phyloP scores from a whole-genome alignment of 2,329 filamentous ascomycete species.

The Monosporascus sp. region DNA sequence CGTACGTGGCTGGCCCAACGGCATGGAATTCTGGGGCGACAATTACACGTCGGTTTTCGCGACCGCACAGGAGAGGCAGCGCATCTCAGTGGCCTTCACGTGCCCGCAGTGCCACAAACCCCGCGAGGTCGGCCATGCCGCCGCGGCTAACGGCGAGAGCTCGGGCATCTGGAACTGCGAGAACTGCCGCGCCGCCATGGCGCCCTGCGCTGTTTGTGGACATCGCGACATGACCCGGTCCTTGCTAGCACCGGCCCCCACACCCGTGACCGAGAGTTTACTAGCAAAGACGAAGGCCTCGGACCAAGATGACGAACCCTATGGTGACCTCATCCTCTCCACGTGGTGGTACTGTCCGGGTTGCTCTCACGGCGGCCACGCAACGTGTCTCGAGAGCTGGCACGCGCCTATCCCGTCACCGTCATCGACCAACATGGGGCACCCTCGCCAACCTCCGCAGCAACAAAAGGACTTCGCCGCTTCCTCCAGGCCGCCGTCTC shows the following conservation, averaged over 20 bases:
- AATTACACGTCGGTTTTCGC: conserved; percentile 50
- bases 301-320: neutral
- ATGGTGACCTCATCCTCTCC: conserved; percentile 26
- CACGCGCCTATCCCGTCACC: conserved; percentile 34
- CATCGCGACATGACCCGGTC: conserved; percentile 43
- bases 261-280: conserved; percentile 18
- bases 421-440: neutral
- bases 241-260: conserved; percentile 19
- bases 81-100: conserved; percentile 46
- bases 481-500: conserved; percentile 1
- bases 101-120: conserved; percentile 54
- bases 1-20: conserved; percentile 49
- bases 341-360: conserved; percentile 61
- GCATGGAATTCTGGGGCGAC: conserved; percentile 46
- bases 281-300: conserved; percentile 3
- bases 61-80: conserved; percentile 41
- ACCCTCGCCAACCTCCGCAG: neutral
- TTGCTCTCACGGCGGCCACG: conserved; percentile 58
- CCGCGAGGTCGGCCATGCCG: conserved; percentile 44
- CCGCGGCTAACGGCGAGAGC: conserved; percentile 32
- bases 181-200: conserved; percentile 47
- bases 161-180: conserved; percentile 52
- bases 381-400: conserved; percentile 55
- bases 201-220: conserved; percentile 54
- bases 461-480: conserved; percentile 1